Evolutionary conservation across 495 filamentous ascomycete genomes (phyloP), one percentile per base, ranked within the genome.

Genomic region (Cenococcum geophilum): DNA sequence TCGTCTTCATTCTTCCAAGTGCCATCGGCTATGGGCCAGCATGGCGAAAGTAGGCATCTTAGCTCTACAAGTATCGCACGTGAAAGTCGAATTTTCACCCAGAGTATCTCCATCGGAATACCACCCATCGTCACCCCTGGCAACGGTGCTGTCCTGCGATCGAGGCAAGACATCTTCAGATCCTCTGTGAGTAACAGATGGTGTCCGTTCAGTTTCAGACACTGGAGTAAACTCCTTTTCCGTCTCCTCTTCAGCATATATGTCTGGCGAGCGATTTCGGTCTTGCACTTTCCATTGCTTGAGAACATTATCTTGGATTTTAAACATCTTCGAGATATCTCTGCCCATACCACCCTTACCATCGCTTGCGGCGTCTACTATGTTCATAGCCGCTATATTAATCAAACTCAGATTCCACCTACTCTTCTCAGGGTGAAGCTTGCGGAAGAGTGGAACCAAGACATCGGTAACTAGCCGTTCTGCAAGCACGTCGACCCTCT

Each of bases 321-420:
- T 68, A 58, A 76, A 74, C 75, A 76, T 76, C 50, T 66, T 71
- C 10, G 58, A 57, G 42, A 77, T 76, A 50, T 76, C 68, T 61
- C 75, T 64, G 10, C 74, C 73, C n/a, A 47, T 65, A n/a, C 68
- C 70, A 20, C 60, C 69, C 53, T 69, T 70, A 55, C 57, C 68
- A 18, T 72, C 72, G 27, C 71, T 70, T 5, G 81, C 83, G 20
- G 77, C 79, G 60, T 85, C 81, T 1, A 82, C 78, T 84, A 97
- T 92, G 68, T 95, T 92, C 1, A 88, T 88, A 1, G 90, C 90
- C 21, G 88, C 91, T 14, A 97, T 73, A 68, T 97, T 97, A 54
- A 97, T 74, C 43, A 96, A 70, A 56, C 86, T 87, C 14, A 95
- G 74, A 66, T 90, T 86, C 86, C 89, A 95, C 5, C 83, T 86